Evolutionary conservation across 83 land plant genomes (phyloP).

Genomic region (Picea abies): DNA sequence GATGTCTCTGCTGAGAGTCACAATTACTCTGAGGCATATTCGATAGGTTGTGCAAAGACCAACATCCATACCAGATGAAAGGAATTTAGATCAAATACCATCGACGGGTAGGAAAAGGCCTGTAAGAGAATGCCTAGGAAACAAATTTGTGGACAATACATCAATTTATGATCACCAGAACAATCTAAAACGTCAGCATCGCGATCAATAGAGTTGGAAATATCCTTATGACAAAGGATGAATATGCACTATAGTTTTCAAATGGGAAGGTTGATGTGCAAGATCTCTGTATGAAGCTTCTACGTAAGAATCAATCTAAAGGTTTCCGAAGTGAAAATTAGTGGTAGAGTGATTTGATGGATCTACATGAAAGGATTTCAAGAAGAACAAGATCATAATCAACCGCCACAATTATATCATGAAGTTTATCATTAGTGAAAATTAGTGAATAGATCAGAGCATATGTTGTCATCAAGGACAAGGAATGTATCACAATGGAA

Average conservation of each 20-base stretch:
- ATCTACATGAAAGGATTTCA: slow-evolving; percentile 28
- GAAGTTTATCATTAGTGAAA: slow-evolving; percentile 6
- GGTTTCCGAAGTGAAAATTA: slow-evolving; percentile 13
- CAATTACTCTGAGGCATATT: slow-evolving; percentile 52
- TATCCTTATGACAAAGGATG: slow-evolving; percentile 11
- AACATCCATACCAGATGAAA: too few species aligned
- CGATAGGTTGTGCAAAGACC: slow-evolving; percentile 22
- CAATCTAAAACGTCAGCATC: not conserved
- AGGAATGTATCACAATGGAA: slow-evolving; percentile 3
- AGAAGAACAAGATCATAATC: slow-evolving; percentile 13
- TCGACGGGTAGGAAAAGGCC: too few species aligned
- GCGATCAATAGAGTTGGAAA: slow-evolving; percentile 7
- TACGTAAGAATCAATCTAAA: slow-evolving; percentile 30
- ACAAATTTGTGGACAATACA: too few species aligned
- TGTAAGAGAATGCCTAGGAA: too few species aligned
- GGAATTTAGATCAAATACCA: too few species aligned
- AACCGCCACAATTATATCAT: not conserved
- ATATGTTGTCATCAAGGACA: slow-evolving; percentile 20
- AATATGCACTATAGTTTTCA: slow-evolving; percentile 7
- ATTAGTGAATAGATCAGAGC: slow-evolving; percentile 11
- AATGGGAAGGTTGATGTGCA: slow-evolving; percentile 20
- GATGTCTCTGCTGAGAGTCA: slow-evolving; percentile 38
- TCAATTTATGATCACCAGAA: too few species aligned
- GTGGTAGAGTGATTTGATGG: not conserved
- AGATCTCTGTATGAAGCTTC: slow-evolving; percentile 54